Base-by-base conservation (phyloP, 371 early-diverging fungal species). In the Thermomucor indicae-seudaticae region DNA sequence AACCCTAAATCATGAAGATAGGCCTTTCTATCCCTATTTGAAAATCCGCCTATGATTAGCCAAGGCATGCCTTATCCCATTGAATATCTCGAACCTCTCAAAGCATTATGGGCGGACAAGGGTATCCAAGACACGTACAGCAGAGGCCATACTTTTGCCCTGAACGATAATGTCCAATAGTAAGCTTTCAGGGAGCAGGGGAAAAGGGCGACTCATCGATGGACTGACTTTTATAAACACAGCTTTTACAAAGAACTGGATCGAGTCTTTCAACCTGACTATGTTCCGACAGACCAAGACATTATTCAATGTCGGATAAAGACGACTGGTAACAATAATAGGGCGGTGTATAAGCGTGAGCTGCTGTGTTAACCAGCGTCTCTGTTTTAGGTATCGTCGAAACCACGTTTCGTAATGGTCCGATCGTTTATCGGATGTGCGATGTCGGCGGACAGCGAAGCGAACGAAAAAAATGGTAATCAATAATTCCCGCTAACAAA, bases 401-500 rank as follows among this genome's bases (percentile, higher is more conserved):
- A 58, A 91, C 90, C 1, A 78, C 79, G 5, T 96, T 96, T 78
- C 65, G 81, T 28, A 78, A 91, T 28, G 92, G 91, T 6, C 72
- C 84, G 22, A 65, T 92, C 41, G 86, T 85, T 2, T 91, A 91
- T 64, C 65, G 70, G 37, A 91, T 95, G 93, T 84, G 92, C 64
- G 96, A 95, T 69, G 96, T 95, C n/a, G 96, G 96, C 16, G 96
- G 96, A 14, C 96, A 95, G 70, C 76, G 92, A 30, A 85, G 87
- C 40, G 93, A 92, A 57, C 80, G 97, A 51, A 95, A 92, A 60
- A 94, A 94, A 65, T 96, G 97, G 72, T 62, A 65, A 44, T 5
- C 14, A n/a, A n/a, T n/a, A n/a, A n/a, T n/a, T n/a, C n/a, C n/a
- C 6, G 7, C 39, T 22, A 39, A 19, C 39, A n/a, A n/a, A n/a